These are phyloP conservation scores for Bipolaris bicolor DNA, from an alignment of 2,329 filamentous ascomycete genomes.

Conservation along the genomic window DNA sequence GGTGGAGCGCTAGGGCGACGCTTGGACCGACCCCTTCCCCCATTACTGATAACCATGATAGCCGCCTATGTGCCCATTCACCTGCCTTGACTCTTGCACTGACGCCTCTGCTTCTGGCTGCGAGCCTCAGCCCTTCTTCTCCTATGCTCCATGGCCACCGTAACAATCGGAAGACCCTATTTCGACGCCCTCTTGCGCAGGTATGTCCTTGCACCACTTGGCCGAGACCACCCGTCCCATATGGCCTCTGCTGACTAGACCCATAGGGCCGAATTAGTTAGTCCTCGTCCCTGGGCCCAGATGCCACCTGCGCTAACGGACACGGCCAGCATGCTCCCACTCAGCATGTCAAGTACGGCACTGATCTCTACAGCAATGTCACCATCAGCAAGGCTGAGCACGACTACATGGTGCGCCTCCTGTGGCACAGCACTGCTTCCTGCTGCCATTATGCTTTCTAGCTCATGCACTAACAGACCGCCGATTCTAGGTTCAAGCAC, in stretches of 20 bases:
- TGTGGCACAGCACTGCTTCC: neutral
- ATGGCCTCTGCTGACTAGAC: slow-evolving; percentile 29
- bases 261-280: slow-evolving; percentile 57
- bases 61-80: slow-evolving; percentile 2
- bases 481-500: slow-evolving; percentile 44
- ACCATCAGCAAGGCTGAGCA: slow-evolving; percentile 67
- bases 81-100: slow-evolving; percentile 3
- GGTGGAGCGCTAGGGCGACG: slow-evolving; percentile 27
- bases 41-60: slow-evolving; percentile 25
- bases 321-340: slow-evolving; percentile 49
- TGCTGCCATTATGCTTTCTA: neutral
- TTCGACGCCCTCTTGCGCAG: slow-evolving; percentile 67
- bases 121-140: slow-evolving; percentile 14
- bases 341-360: slow-evolving; percentile 47
- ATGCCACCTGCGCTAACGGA: slow-evolving; percentile 11
- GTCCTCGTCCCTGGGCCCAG: slow-evolving; percentile 30
- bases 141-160: slow-evolving; percentile 48
- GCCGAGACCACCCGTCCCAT: neutral
- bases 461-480: slow-evolving; percentile 4
- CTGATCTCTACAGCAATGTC: slow-evolving; percentile 51
- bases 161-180: slow-evolving; percentile 66
- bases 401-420: slow-evolving; percentile 59
- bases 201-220: slow-evolving; percentile 53
- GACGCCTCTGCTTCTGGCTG: slow-evolving; percentile 12
- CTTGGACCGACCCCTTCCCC: slow-evolving; percentile 24